Evolutionary conservation across 2,329 filamentous ascomycete species (phyloP), one percentile per base, ranked within the genome.

Genomic region (Diplocarpon mali): DNA sequence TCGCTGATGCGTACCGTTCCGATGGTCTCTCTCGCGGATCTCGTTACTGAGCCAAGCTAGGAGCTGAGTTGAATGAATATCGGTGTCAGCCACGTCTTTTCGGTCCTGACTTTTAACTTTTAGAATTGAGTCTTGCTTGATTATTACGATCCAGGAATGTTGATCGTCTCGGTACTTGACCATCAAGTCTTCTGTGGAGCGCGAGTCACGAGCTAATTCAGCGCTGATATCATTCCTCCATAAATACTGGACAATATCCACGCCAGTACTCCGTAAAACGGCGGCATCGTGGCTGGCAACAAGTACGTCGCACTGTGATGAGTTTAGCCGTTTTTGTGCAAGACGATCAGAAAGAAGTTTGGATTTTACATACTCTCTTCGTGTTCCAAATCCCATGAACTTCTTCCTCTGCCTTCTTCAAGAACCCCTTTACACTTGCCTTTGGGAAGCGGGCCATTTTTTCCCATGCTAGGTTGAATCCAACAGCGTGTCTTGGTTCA

Each of bases 391-490:
- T 68, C 5, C 71, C 65, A 51, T 70, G 69, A 2, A 67, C 15
- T 34, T 87, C 83, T 30, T 81, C 76, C 46, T 84, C 77, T 7
- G 69, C 59, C 56, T 83, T 85, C 63, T 85, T 89, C n/a, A 83
- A 62, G 49, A 81, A 85, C 0, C 69, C 65, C 50, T 74, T 77
- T 2, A 69, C 67, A 1, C 67, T 67, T 31, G 66, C 54, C 54
- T 65, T 64, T 45, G 77, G 77, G 16, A 59, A 45, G 42, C 57
- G 48, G 2, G 75, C 68, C 60, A 85, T 78, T 46, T 83, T 78
- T 57, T 95, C 89, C 79, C 89, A 93, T 17, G 85, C 85, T 34
- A 96, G 69, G 58, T 88, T 93, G 60, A 96, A 90, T 1, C 93
- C 92, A 10, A 96, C 92, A 5, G 87, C 90, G 60, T 93, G 86